Conservation (phyloP, 2,329 filamentous ascomycete genomes). For the Fusarium verrucosum region DNA sequence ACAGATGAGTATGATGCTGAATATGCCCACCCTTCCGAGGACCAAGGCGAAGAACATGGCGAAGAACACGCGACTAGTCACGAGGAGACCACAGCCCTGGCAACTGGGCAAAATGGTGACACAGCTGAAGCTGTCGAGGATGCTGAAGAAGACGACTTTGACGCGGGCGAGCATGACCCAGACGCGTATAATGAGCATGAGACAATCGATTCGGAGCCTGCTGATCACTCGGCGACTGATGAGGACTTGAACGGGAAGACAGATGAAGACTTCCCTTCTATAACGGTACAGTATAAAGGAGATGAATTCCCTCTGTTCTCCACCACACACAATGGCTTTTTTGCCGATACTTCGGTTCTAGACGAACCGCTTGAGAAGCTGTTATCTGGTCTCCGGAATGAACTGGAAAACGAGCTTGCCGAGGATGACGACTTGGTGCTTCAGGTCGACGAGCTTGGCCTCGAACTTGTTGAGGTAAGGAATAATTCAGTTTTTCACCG, state of each 20-base stretch:
- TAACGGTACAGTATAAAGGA: slow-evolving; percentile 56
- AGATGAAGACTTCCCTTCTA: slow-evolving; percentile 47
- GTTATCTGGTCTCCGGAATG: slow-evolving; percentile 55
- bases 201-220: neutral
- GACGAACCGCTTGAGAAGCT: slow-evolving; percentile 57
- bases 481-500: neutral
- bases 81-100: slow-evolving; percentile 4
- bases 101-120: neutral
- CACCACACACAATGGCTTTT: slow-evolving; percentile 53
- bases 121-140: neutral
- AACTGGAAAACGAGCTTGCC: slow-evolving; percentile 57
- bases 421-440: slow-evolving; percentile 60
- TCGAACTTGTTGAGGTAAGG: slow-evolving; percentile 63
- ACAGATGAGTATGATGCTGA: slow-evolving; percentile 10
- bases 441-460: slow-evolving; percentile 61
- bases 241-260: slow-evolving; percentile 20
- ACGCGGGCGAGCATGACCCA: slow-evolving; percentile 6
- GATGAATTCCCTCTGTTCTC: slow-evolving; percentile 57
- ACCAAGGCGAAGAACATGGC: slow-evolving; percentile 10
- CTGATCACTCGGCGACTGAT: slow-evolving; percentile 4
- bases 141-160: slow-evolving; percentile 7
- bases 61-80: slow-evolving; percentile 2
- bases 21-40: slow-evolving; percentile 20
- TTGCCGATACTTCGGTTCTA: slow-evolving; percentile 54
- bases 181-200: slow-evolving; percentile 25